Conservation (phyloP, 371 early-diverging fungal species). For the Mortierella sp. region DNA sequence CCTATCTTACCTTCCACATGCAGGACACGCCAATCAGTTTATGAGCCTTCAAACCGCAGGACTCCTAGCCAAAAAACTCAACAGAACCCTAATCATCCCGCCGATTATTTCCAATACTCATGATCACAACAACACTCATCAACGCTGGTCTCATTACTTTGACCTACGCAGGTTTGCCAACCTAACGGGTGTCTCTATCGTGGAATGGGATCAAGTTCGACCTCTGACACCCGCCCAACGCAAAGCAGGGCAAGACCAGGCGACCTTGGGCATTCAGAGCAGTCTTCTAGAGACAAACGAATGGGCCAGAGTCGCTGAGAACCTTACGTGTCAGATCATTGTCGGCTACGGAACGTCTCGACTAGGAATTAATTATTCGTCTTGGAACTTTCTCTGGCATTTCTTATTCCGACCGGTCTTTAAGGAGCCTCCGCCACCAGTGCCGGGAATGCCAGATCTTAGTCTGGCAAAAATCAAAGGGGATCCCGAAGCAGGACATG, state of each 20-base stretch:
- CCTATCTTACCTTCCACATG: slow-evolving; percentile 35
- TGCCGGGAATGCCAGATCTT: background rate
- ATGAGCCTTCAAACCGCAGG: slow-evolving; percentile 34
- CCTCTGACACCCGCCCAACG: slow-evolving; percentile 17
- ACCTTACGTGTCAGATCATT: slow-evolving; percentile 30
- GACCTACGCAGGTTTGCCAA: slow-evolving; percentile 27
- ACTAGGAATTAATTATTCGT: slow-evolving; percentile 11
- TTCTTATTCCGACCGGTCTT: slow-evolving; percentile 25
- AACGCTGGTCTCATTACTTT: slow-evolving; percentile 38
- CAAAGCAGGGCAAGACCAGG: slow-evolving; percentile 15
- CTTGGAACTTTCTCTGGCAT: slow-evolving; percentile 15
- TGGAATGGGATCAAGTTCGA: slow-evolving; percentile 39
- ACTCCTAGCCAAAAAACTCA: slow-evolving; percentile 22
- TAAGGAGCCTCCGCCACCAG: background rate
- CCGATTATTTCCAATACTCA: slow-evolving; percentile 44
- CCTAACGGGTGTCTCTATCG: slow-evolving; percentile 27
- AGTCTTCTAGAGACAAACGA: background rate
- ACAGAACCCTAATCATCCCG: slow-evolving; percentile 41
- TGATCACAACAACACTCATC: slow-evolving; percentile 40
- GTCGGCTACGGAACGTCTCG: slow-evolving; percentile 22
- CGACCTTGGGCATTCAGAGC: background rate
- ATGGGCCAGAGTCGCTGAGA: slow-evolving; percentile 26
- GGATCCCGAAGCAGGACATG: background rate
- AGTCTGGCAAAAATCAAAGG: background rate
- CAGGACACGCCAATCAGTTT: slow-evolving; percentile 46